A percentile compares a stretch with the other conserved stretches of the same genome.
phyloP scores from a whole-genome alignment of 192 early-diverging fungal species.

The Coemansia asiatica region DNA sequence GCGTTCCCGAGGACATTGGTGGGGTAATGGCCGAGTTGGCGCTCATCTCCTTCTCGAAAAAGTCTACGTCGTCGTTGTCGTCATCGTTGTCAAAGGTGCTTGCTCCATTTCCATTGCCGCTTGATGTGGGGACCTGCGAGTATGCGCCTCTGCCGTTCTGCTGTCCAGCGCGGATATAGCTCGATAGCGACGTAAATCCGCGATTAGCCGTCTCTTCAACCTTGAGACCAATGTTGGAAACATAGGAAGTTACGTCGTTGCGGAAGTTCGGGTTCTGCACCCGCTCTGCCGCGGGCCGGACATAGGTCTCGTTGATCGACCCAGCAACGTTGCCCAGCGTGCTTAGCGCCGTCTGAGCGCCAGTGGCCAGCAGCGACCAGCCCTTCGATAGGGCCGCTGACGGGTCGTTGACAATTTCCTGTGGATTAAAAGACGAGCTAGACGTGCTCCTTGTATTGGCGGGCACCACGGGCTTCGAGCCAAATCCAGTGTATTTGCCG shows the following conservation, averaged over 20 bases:
- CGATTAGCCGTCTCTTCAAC: slow-evolving; percentile 38
- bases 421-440: slow-evolving; percentile 22
- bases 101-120: background rate
- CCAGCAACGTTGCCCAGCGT: slow-evolving; percentile 46
- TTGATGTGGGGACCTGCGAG: slow-evolving; percentile 24
- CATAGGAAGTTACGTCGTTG: slow-evolving; percentile 63
- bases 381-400: slow-evolving; percentile 67
- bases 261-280: slow-evolving; percentile 68
- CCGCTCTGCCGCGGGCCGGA: slow-evolving; percentile 63
- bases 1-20: slow-evolving; percentile 16
- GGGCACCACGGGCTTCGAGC: slow-evolving; percentile 53
- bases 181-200: slow-evolving; percentile 35
- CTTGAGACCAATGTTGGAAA: slow-evolving; percentile 55
- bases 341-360: slow-evolving; percentile 52
- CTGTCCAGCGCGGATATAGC: slow-evolving; percentile 38
- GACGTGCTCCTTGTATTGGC: background rate
- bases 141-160: slow-evolving; percentile 15
- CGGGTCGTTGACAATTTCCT: slow-evolving; percentile 70
- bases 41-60: slow-evolving; percentile 36
- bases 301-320: slow-evolving; percentile 64
- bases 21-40: slow-evolving; percentile 22
- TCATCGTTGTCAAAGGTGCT: background rate
- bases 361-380: slow-evolving; percentile 63
- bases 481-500: slow-evolving; percentile 75
- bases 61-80: slow-evolving; percentile 20